These are phyloP conservation scores for Pisolithus thermaeus DNA, from an alignment of 1,284 basidiomycete genomes.

Conservation along the genomic window DNA sequence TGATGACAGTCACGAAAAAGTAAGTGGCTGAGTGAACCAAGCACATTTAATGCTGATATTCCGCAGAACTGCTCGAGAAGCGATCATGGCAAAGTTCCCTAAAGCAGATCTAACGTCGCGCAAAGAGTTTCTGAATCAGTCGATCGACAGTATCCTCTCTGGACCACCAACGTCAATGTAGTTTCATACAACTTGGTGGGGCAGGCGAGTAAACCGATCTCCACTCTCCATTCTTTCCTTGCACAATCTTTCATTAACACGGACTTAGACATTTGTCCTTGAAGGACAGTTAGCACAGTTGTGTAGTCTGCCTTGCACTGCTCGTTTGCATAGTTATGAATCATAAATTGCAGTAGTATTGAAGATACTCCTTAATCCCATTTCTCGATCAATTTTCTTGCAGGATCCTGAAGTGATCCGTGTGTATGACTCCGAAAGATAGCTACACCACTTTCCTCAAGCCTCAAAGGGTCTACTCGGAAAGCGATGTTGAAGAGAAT, in stretches of 20 bases:
- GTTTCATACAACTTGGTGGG: not conserved
- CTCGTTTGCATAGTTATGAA: not conserved
- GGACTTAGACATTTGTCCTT: constrained; percentile 2
- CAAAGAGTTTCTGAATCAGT: constrained; percentile 82
- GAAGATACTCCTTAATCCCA: not conserved
- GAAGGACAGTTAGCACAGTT: constrained; percentile 1
- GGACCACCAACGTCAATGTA: constrained; percentile 43
- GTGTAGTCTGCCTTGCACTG: constrained; percentile 1
- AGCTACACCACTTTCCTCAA: too few relatives aligned
- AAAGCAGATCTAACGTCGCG: constrained; percentile 76
- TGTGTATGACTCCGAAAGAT: too few relatives aligned
- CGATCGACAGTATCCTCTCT: constrained; percentile 86
- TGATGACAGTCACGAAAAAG: constrained; percentile 94
- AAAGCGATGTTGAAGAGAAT: too few relatives aligned
- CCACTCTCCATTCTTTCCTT: not conserved
- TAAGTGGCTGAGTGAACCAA: constrained; percentile 37
- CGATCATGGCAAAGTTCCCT: constrained; percentile 81
- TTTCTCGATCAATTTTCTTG: too few relatives aligned
- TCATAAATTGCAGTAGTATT: not conserved
- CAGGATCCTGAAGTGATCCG: too few relatives aligned
- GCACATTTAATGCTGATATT: constrained; percentile 6
- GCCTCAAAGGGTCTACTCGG: too few relatives aligned
- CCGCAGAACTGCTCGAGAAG: constrained; percentile 78
- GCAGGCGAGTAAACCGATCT: not conserved
- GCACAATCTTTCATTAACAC: not conserved